Percentiles rank a stretch among this genome's conserved stretches.
Evolutionary conservation across 495 filamentous ascomycete species (phyloP).

Genomic region (Daldinia vernicosa): DNA sequence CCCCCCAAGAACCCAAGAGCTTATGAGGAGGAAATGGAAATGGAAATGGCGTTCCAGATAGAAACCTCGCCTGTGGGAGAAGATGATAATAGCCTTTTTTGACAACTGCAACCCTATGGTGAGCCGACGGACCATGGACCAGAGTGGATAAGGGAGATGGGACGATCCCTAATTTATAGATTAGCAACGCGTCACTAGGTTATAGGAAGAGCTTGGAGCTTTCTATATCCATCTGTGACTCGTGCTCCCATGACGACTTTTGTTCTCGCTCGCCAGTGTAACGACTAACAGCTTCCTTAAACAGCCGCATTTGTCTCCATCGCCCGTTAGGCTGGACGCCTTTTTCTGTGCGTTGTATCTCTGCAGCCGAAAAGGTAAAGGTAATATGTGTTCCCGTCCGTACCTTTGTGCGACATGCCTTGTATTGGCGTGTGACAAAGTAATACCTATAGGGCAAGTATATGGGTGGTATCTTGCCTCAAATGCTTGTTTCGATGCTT

Average conservation of each 20-base stretch:
- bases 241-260: constrained; percentile 34
- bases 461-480: constrained; percentile 38
- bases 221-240: constrained; percentile 33
- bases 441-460: constrained; percentile 44
- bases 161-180: constrained; percentile 43
- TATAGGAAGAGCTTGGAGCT: constrained; percentile 35
- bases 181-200: constrained; percentile 41
- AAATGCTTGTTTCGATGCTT: constrained; percentile 33
- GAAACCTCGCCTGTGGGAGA: constrained; percentile 26
- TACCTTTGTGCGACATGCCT: constrained; percentile 30
- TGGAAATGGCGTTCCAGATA: constrained; percentile 34
- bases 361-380: constrained; percentile 30
- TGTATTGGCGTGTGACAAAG: constrained; percentile 25
- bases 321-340: constrained; percentile 33
- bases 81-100: constrained; percentile 42
- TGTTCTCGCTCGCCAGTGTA: constrained; percentile 26
- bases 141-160: constrained; percentile 38
- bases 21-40: constrained; percentile 11
- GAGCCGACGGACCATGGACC: constrained; percentile 36
- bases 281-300: constrained; percentile 16
- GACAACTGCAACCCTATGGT: constrained; percentile 40
- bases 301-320: constrained; percentile 26
- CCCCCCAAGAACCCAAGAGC: constrained; percentile 5
- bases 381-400: constrained; percentile 14
- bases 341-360: constrained; percentile 22